Evolutionary conservation across 2,329 filamentous ascomycete species (phyloP), one percentile per base, ranked within the genome.

Genomic region (Metarhizium guizhouense): DNA sequence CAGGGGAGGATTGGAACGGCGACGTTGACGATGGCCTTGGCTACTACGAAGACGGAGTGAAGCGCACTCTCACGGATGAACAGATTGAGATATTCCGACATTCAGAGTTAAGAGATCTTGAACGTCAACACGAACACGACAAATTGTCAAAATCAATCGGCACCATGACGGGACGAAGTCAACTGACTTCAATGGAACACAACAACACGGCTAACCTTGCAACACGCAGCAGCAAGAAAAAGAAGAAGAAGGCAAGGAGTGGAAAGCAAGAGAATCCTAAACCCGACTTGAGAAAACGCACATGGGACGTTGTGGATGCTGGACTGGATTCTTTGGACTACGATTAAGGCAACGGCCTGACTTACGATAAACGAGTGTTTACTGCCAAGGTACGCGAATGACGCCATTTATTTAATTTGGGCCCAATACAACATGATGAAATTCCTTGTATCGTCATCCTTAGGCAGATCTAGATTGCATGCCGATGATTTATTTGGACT

Each of bases 381-480:
- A 34, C 10, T 36, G n/a, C 16, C 43, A 6, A 48, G 51, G 57
- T 58, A 42, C 64, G 70, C 25, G 68, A 69, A 60, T 67, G 30
- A 57, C 71, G 18, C 50, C 38, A 34, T 34, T 34, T 11, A 54
- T 52, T 13, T 11, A 47, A 4, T 47, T 6, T 42, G 40, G 20
- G 3, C 4, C 32, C 10, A 20, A 29, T 52, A 51, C 56, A 53
- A 55, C 58, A 87, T 93, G 90, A 95, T 93, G 90, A 94, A 84
- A 91, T 78, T 71, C 72, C 74, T 81, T 75, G 80, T 91, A 92
- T 91, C 87, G 89, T 95, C 90, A 95, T 95, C 90, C 90, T 95
- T 95, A 95, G 89, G 78, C 90, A 81, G 85, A 95, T 72, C 67
- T 58, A 60, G 61, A 60, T 60, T 63, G 60, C 60, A 60, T 64